Base-by-base conservation (phyloP, 768 basidiomycete genomes). In the Mycena rebaudengoi region DNA sequence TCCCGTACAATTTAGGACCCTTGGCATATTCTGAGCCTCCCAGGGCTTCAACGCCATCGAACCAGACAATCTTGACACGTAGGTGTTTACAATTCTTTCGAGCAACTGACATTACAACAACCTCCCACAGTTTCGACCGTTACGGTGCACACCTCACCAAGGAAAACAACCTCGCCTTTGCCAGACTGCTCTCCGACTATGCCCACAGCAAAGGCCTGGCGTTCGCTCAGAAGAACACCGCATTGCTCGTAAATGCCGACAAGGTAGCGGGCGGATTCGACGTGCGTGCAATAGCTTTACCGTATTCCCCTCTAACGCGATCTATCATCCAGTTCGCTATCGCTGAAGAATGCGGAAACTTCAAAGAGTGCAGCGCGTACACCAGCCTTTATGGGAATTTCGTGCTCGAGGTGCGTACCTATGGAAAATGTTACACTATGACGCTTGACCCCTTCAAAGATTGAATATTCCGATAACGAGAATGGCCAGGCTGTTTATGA, bases 191-290 rank as follows among this genome's bases (percentile, higher is more conserved):
- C 21, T 18, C 39, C 16, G 59, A 61, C 59, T 30, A 61, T 37
- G 59, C 59, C n/a, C 59, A 61, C 35, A 12, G 11, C 40, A 14
- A 14, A 7, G 33, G 33, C 18, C 50, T 61, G 12, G 30, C 35
- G 11, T 18, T 52, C 21, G 59, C 48, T 12, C 59, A 61, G 59
- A 61, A 61, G 33, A 61, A 61, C 37, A 52, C 59, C 16, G 59
- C 50, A 12, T 23, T 20, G 7, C 16, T 53, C n/a, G n/a, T n/a
- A n/a, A 20, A 35, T 14, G 30, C 26, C 6, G 35, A 37, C 48
- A 49, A 48, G 1, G 32, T 61, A 14, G 59, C 59, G 13, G 59
- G 52, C 49, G 59, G 52, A 21, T 61, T 48, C 28, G 11, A 26
- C 11, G 46, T 39, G 10, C 52, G 41, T 26, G 28, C n/a, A n/a